Conservation (phyloP, 2,329 filamentous ascomycete genomes). For the Epichloe glyceriae region DNA sequence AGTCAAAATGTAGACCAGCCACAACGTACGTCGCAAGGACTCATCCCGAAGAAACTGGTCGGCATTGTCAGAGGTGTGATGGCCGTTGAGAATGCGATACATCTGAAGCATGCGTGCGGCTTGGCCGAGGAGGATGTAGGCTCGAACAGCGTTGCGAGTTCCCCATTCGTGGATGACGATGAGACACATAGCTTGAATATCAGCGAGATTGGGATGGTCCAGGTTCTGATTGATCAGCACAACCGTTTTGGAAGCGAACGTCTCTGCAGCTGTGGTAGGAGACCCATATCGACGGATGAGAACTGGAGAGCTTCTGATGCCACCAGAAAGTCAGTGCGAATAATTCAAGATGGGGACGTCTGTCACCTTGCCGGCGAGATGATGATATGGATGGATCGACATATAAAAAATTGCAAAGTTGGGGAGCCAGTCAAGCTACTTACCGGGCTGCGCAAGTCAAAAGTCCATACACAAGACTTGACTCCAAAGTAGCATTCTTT, state of each 20-base stretch:
- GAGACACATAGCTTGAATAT: constrained; percentile 48
- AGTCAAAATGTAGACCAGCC: constrained; percentile 51
- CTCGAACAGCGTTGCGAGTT: constrained; percentile 45
- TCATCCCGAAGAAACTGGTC: constrained; percentile 49
- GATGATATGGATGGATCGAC: neutral
- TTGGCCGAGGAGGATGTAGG: constrained; percentile 50
- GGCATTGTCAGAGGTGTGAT: constrained; percentile 35
- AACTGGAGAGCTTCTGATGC: constrained; percentile 36
- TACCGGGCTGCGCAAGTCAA: constrained; percentile 46
- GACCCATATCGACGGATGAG: constrained; percentile 46
- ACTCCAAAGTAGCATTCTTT: constrained; percentile 41
- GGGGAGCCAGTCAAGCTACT: constrained; percentile 13
- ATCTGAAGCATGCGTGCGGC: constrained; percentile 53
- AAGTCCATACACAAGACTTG: constrained; percentile 44
- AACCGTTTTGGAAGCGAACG: constrained; percentile 45
- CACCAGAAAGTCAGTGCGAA: neutral
- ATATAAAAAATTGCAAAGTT: neutral
- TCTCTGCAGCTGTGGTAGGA: constrained; percentile 43
- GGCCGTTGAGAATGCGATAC: constrained; percentile 46
- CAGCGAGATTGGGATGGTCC: constrained; percentile 45
- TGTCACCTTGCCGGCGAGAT: neutral
- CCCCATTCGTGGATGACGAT: constrained; percentile 52
- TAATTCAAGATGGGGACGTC: neutral
- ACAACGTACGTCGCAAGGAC: constrained; percentile 46
- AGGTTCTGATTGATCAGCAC: constrained; percentile 43